A percentile compares a stretch with the other conserved stretches of the same genome.
phyloP scores from a whole-genome alignment of 306 rosid genomes.

The Vigna nakashimae region DNA sequence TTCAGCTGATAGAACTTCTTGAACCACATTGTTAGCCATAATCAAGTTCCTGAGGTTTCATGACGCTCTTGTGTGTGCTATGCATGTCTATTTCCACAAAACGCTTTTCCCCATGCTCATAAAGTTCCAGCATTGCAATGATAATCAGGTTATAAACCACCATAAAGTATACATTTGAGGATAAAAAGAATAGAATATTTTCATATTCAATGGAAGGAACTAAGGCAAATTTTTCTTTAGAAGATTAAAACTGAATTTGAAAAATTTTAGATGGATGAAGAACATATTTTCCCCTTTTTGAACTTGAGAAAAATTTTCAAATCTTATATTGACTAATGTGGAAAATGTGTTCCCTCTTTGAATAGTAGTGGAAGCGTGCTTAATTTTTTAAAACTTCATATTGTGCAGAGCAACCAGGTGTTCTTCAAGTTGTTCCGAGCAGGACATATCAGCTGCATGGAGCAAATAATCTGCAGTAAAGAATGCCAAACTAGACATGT shows the following conservation, averaged over 20 bases:
- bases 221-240: no score
- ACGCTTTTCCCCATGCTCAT: not conserved
- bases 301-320: no score
- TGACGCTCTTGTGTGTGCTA: not conserved
- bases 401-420: constrained; percentile 88
- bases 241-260: no score
- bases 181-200: no score
- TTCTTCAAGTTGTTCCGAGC: constrained; percentile 90
- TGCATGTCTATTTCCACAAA: constrained; percentile 10
- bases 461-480: constrained; percentile 41
- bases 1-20: constrained; percentile 10
- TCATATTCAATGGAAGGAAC: no score
- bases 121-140: not conserved
- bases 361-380: not conserved
- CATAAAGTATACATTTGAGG: no score
- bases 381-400: not conserved
- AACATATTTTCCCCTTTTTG: no score
- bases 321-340: not conserved
- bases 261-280: no score
- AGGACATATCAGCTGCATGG: constrained; percentile 74
- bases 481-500: constrained; percentile 7
- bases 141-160: no score
- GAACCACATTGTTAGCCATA: not conserved
- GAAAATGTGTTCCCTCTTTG: not conserved
- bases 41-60: not conserved